These are phyloP conservation scores for Fusarium temperatum DNA, from an alignment of 2,329 filamentous ascomycete species.

Conservation along the genomic window DNA sequence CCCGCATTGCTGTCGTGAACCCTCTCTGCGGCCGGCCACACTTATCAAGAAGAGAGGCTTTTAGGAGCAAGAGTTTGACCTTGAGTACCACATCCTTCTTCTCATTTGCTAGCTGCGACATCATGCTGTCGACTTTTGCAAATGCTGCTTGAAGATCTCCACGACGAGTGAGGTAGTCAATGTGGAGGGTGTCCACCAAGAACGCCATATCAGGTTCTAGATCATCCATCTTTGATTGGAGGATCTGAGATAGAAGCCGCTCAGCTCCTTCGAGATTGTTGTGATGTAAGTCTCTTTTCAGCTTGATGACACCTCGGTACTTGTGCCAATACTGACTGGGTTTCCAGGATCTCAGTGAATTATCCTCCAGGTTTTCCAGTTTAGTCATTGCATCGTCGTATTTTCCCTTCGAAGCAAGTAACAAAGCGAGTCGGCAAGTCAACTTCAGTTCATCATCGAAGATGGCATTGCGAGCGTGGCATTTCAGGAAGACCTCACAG, in stretches of 20 bases:
- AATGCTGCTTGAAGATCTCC: conserved; percentile 60
- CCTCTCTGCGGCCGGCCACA: conserved; percentile 76
- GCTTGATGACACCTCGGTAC: conserved; percentile 71
- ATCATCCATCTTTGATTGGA: conserved; percentile 61
- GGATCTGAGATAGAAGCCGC: conserved; percentile 59
- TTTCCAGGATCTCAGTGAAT: conserved; percentile 76
- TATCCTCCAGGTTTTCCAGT: conserved; percentile 60
- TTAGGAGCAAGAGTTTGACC: conserved; percentile 76
- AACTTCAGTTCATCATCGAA: conserved; percentile 84
- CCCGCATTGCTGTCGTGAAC: conserved; percentile 80
- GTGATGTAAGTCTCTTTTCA: conserved; percentile 69
- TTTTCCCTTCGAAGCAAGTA: conserved; percentile 69
- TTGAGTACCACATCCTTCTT: conserved; percentile 69
- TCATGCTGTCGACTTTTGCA: conserved; percentile 56
- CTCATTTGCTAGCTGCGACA: conserved; percentile 54
- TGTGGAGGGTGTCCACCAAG: conserved; percentile 60
- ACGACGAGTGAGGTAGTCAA: conserved; percentile 60
- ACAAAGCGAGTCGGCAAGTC: conserved; percentile 72
- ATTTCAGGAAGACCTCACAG: conserved; percentile 79
- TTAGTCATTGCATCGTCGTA: conserved; percentile 71
- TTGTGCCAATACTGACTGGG: conserved; percentile 77
- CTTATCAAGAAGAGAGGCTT: conserved; percentile 74
- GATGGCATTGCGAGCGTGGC: conserved; percentile 66
- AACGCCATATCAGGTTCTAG: conserved; percentile 63
- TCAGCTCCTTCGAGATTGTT: conserved; percentile 62